Base-by-base conservation (phyloP, 1,139 yeast genomes). In the Diutina neorugosa region DNA sequence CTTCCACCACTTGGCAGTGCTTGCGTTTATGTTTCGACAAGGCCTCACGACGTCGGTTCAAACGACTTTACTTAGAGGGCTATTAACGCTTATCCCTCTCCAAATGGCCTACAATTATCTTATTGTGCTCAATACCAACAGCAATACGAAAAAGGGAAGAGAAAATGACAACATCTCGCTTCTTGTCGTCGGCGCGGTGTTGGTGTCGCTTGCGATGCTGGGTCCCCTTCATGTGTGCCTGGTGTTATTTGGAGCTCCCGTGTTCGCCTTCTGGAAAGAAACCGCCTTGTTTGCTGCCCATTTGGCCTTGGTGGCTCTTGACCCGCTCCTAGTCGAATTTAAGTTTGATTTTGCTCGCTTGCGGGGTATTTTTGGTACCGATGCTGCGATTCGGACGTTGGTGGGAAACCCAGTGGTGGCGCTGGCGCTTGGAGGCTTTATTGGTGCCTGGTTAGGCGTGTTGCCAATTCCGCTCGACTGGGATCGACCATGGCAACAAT, bases 401-500 rank as follows among this genome's bases (percentile, higher is more conserved):
- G 62, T 67, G 53, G 60, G 62, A 16, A 71, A 77, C 57, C 74
- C 70, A 44, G 61, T 76, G 1, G 67, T 78, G 50, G 62, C 71
- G 41, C 63, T 71, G 27, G 67, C 78, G 6, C 63, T 80, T 11
- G 77, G 82, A 44, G 76, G 83, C 0, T 69, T 84, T 47, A 61
- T 85, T 8, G 96, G 96, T 2, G 82, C 94, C 9, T 93, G 98
- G 98, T 61, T 89, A 2, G 97, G 98, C 11, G 96, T 94, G 4
- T 69, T 88, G 46, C 98, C 96, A 1, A 90, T 93, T 56, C 97
- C 98, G 0, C 74, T 93, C 55, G 98, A 93, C 66, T 93, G 98
- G 98, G 98, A 93, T 65, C 76, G 98, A 60, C 90, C 86, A 31
- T 93, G 98, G 98, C 98, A 93, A 67, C 78, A 75, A 55, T 93